These are phyloP conservation scores for Cryptosporidium muris DNA, from an alignment of 169 alveolate genomes.

Conservation along the genomic window DNA sequence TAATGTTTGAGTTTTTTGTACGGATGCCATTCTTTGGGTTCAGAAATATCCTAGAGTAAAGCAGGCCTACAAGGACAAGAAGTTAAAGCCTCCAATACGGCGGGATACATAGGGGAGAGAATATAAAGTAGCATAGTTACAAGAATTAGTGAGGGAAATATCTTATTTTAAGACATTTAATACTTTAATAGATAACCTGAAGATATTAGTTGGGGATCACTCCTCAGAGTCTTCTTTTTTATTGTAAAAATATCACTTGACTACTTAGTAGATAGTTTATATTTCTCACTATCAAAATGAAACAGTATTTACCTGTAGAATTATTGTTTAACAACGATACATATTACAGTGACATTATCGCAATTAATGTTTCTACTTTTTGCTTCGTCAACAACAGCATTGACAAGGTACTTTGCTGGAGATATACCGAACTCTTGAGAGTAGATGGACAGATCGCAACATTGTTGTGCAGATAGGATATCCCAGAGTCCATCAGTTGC, in stretches of 20 bases:
- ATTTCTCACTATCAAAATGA: background rate
- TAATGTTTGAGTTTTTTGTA: constrained; percentile 32
- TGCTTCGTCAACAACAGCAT: constrained; percentile 70
- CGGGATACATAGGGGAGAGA: no score
- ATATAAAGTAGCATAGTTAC: no score
- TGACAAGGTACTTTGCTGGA: constrained; percentile 74
- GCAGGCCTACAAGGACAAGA: no score
- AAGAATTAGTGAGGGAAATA: background rate
- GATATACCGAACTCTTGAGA: constrained; percentile 69
- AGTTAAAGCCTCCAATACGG: no score
- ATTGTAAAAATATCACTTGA: no score
- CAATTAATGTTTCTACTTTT: constrained; percentile 61
- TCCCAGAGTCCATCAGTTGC: constrained; percentile 88
- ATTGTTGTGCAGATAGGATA: constrained; percentile 74
- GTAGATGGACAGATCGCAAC: constrained; percentile 29
- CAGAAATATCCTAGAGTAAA: background rate
- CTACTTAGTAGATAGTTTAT: no score
- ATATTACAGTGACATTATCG: constrained; percentile 76
- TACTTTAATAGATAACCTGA: no score
- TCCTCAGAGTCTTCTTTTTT: background rate
- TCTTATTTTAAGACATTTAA: background rate
- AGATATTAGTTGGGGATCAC: background rate
- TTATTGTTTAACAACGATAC: constrained; percentile 3
- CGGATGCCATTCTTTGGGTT: constrained; percentile 7
- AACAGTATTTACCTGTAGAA: no score